A percentile compares a stretch with the other conserved stretches of the same genome.
Conservation (phyloP, 202 grass and related monocot genomes). For the Miscanthus sacchariflorus region DNA sequence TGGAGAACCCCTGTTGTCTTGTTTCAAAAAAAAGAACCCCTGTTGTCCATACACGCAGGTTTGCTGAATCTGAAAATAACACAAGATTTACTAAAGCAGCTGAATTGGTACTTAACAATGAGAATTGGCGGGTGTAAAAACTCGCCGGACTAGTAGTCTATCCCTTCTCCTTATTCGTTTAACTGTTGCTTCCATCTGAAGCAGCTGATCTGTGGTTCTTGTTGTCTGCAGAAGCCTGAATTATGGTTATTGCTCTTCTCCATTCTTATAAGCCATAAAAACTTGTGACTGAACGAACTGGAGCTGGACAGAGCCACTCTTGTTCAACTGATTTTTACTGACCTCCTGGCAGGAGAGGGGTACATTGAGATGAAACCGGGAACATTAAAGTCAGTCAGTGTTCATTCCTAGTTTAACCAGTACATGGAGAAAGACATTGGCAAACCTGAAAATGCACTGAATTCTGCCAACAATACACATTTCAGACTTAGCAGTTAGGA, state of each 20-base stretch:
- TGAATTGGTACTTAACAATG: neutral
- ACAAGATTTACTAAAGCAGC: neutral
- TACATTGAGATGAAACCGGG: too few species aligned
- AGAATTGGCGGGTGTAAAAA: neutral
- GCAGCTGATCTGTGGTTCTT: too few species aligned
- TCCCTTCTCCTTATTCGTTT: too few species aligned
- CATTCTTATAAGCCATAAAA: neutral
- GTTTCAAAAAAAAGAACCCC: too few species aligned
- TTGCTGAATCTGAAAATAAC: neutral
- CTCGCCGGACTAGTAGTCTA: neutral
- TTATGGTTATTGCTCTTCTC: neutral
- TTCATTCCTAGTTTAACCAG: too few species aligned
- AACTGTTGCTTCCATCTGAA: too few species aligned
- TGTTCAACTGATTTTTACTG: too few species aligned
- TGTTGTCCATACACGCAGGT: neutral
- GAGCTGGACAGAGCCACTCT: too few species aligned
- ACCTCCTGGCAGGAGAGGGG: too few species aligned
- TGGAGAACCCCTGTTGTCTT: neutral
- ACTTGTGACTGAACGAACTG: too few species aligned
- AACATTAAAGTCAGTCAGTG: too few species aligned
- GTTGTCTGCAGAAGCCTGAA: neutral
- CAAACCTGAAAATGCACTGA: neutral
- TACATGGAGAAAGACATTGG: too few species aligned
- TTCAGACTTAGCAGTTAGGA: neutral
- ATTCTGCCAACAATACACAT: neutral